Percentiles rank a stretch among this genome's conserved stretches.
phyloP scores from a whole-genome alignment of 352 stramenopile genomes.

The Phytophthora constricta region DNA sequence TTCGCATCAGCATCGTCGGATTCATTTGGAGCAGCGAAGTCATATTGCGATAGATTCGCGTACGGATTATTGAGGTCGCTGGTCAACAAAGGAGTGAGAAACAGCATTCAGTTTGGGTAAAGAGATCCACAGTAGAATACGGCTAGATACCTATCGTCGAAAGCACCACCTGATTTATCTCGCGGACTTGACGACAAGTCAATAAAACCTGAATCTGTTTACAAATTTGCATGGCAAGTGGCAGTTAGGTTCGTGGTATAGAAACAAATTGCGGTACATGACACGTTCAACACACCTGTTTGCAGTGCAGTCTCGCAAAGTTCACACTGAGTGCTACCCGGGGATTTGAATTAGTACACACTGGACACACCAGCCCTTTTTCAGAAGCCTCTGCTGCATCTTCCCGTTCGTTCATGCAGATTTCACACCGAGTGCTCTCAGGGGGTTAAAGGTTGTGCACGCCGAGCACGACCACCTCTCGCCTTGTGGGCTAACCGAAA shows the following conservation, averaged over 20 bases:
- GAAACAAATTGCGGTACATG: neutral
- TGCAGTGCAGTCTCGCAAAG: constrained; percentile 51
- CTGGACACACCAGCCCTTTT: constrained; percentile 45
- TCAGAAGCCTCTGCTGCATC: constrained; percentile 2
- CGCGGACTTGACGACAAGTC: constrained; percentile 1
- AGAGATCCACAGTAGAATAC: too few species aligned
- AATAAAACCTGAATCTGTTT: neutral
- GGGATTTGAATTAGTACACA: constrained; percentile 66
- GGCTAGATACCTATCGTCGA: constrained; percentile 1
- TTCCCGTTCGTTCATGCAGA: constrained; percentile 24
- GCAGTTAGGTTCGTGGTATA: neutral
- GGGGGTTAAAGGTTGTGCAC: constrained; percentile 31
- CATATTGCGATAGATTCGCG: constrained; percentile 39
- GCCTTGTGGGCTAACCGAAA: neutral
- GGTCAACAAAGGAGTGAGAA: neutral
- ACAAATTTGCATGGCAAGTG: too few species aligned
- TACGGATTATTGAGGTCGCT: constrained; percentile 58
- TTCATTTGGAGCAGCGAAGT: constrained; percentile 31
- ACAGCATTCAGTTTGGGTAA: too few species aligned
- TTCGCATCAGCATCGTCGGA: constrained; percentile 11
- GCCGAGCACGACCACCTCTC: constrained; percentile 31
- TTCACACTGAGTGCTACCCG: constrained; percentile 44
- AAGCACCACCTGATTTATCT: constrained; percentile 1
- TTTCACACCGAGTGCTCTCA: constrained; percentile 28
- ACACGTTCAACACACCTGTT: constrained; percentile 20